These are phyloP conservation scores for Fusarium mexicanum DNA, from an alignment of 2,329 filamentous ascomycete species.

Conservation along the genomic window DNA sequence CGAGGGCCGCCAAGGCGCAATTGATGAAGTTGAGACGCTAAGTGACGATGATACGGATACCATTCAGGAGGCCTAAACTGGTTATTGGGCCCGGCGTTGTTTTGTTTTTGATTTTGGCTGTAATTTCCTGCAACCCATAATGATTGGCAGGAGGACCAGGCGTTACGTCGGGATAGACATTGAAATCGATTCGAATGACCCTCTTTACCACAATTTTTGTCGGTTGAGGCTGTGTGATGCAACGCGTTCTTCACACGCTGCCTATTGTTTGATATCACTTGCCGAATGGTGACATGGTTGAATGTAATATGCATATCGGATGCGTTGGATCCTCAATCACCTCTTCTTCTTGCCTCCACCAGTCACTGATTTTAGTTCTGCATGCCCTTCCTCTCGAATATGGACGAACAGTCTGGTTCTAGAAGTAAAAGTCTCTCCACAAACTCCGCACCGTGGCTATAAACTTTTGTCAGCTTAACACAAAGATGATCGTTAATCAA, in stretches of 20 bases:
- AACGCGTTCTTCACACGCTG: background rate
- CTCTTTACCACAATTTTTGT: background rate
- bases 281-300: background rate
- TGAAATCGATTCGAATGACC: slow-evolving; percentile 26
- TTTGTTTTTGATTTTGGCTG: slow-evolving; percentile 25
- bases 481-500: background rate
- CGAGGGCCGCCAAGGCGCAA: slow-evolving; percentile 73
- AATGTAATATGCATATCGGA: background rate
- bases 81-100: slow-evolving; percentile 20
- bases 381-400: slow-evolving; percentile 73
- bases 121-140: slow-evolving; percentile 2
- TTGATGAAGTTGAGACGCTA: slow-evolving; percentile 90
- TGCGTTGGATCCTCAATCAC: slow-evolving; percentile 17
- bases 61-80: slow-evolving; percentile 42
- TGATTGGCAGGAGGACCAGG: slow-evolving; percentile 17
- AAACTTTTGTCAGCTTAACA: background rate
- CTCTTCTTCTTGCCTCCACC: slow-evolving; percentile 50
- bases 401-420: slow-evolving; percentile 79
- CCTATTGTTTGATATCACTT: background rate
- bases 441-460: slow-evolving; percentile 57
- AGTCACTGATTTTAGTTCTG: slow-evolving; percentile 53
- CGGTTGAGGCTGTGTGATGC: background rate
- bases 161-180: slow-evolving; percentile 38
- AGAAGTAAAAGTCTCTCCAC: slow-evolving; percentile 62
- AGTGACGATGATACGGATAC: slow-evolving; percentile 75